Percentiles rank a stretch among this genome's conserved stretches.
Evolutionary conservation across 2,329 filamentous ascomycete genomes (phyloP).

Genomic region (Pyrenophora graminea): DNA sequence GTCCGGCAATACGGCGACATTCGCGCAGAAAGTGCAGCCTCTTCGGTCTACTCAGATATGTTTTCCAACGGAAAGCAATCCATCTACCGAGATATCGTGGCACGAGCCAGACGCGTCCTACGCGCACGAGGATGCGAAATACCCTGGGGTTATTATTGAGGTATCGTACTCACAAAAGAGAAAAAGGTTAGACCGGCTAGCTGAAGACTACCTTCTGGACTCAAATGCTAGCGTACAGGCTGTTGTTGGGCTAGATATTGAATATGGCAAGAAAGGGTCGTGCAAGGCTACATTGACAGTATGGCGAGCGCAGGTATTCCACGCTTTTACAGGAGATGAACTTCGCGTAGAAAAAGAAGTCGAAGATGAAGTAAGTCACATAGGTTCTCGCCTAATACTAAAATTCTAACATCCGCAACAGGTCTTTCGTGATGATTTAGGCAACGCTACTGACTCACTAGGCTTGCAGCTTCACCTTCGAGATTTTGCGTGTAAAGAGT

Average conservation of each 20-base stretch:
- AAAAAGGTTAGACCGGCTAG: slow-evolving; percentile 16
- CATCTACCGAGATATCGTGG: slow-evolving; percentile 11
- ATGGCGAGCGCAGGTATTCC: neutral
- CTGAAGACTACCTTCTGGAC: slow-evolving; percentile 25
- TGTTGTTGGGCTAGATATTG: slow-evolving; percentile 22
- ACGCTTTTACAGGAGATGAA: neutral
- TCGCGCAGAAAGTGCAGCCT: slow-evolving; percentile 28
- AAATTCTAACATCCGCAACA: too few species aligned
- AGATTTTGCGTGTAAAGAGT: too few species aligned
- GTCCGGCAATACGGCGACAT: slow-evolving; percentile 18
- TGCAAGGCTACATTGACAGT: slow-evolving; percentile 12
- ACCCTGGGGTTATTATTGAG: slow-evolving; percentile 28
- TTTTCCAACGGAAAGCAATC: neutral
- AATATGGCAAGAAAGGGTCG: slow-evolving; percentile 16
- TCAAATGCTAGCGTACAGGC: slow-evolving; percentile 19
- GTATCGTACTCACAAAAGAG: slow-evolving; percentile 22
- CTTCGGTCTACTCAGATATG: slow-evolving; percentile 6
- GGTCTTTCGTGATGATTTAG: too few species aligned
- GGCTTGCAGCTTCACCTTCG: too few species aligned
- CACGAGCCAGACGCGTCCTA: slow-evolving; percentile 29
- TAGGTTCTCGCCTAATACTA: too few species aligned
- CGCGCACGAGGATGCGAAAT: slow-evolving; percentile 25
- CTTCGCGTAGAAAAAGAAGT: neutral
- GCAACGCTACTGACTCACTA: too few species aligned
- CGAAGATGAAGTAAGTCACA: neutral